Evolutionary conservation across 176 grass and related monocot species (phyloP).

Genomic region (Ensete ventricosum): DNA sequence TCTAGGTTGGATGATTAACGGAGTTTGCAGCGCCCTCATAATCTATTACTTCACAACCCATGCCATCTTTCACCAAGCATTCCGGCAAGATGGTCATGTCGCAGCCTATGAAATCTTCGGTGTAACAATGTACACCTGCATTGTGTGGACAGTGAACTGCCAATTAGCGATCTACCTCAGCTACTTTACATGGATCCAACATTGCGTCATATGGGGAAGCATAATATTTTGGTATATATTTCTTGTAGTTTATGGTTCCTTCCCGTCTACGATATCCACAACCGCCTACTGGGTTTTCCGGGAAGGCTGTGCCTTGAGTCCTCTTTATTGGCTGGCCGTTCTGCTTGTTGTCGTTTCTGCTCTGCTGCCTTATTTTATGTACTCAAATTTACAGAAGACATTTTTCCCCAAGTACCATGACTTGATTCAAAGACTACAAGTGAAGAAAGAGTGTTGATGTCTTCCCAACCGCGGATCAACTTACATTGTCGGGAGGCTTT

Average conservation of each 20-base stretch:
- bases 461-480: neutral
- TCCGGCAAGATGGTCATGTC: constrained; percentile 37
- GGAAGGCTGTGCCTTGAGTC: constrained; percentile 34
- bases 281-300: constrained; percentile 54
- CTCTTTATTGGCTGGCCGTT: constrained; percentile 55
- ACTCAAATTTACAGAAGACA: constrained; percentile 27
- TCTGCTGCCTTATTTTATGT: constrained; percentile 56
- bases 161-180: constrained; percentile 58
- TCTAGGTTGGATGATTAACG: constrained; percentile 68
- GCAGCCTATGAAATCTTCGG: constrained; percentile 34
- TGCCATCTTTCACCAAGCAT: constrained; percentile 39
- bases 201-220: constrained; percentile 68
- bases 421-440: constrained; percentile 52
- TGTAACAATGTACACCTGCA: constrained; percentile 51
- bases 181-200: constrained; percentile 81
- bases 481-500: neutral
- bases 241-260: constrained; percentile 53
- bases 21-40: constrained; percentile 31
- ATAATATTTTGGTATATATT: constrained; percentile 72
- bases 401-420: constrained; percentile 85
- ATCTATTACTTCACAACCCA: constrained; percentile 51
- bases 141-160: constrained; percentile 61
- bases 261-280: constrained; percentile 49
- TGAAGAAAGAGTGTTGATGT: neutral
- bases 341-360: constrained; percentile 38